Evolutionary conservation across 1,139 yeast genomes (phyloP).

Genomic region (Candida glucosophila): DNA sequence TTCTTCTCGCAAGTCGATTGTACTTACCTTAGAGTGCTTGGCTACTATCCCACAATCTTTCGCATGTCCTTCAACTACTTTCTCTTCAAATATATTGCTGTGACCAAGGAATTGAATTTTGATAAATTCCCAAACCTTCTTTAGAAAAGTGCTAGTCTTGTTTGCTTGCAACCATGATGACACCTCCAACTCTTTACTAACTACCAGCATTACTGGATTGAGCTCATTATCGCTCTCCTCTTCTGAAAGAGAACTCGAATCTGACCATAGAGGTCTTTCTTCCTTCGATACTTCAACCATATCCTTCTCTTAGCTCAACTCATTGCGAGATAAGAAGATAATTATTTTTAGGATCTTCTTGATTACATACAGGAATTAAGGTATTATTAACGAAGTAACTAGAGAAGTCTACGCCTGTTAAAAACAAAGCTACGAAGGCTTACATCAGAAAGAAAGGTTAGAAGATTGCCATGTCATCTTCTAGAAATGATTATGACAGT

Average conservation of each 20-base stretch:
- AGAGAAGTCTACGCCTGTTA: no score
- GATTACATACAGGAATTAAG: no score
- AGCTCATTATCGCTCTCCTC: no score
- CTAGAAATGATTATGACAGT: conserved; percentile 11
- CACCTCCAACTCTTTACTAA: neutral
- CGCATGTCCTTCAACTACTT: conserved; percentile 35
- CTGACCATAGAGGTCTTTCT: no score
- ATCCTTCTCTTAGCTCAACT: no score
- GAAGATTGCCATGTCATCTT: conserved; percentile 4
- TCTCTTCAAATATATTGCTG: conserved; percentile 29
- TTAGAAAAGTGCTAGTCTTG: conserved; percentile 13
- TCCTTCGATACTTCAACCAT: no score
- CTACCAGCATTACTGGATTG: no score
- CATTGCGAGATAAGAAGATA: no score
- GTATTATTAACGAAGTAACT: no score
- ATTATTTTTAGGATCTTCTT: no score
- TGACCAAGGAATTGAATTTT: conserved; percentile 16
- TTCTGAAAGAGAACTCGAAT: no score
- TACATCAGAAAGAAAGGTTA: neutral
- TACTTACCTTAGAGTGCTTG: conserved; percentile 33
- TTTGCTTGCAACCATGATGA: conserved; percentile 7
- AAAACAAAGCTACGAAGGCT: no score
- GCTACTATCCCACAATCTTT: conserved; percentile 49
- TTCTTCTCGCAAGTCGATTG: conserved; percentile 20
- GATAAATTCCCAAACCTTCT: conserved; percentile 19